These are phyloP conservation scores for Cryptococcus jaspeensis DNA, from an alignment of 1,284 basidiomycete species.

Conservation along the genomic window DNA sequence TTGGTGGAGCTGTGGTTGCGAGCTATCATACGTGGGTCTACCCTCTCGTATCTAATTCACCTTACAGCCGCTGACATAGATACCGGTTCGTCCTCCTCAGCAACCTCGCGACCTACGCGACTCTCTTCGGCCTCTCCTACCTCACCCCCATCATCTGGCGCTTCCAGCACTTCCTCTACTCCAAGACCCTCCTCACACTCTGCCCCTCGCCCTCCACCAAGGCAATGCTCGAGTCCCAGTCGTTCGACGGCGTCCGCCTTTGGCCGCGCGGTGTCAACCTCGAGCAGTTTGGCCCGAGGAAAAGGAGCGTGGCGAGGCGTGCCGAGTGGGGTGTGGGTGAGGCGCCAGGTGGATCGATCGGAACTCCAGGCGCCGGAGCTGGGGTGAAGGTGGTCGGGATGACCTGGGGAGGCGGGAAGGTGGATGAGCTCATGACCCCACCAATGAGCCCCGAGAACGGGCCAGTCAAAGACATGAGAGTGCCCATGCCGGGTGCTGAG, in stretches of 20 bases:
- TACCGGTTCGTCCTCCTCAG: slow-evolving; percentile 15
- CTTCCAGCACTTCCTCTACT: slow-evolving; percentile 47
- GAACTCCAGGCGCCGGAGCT: slow-evolving; percentile 2
- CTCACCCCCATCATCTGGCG: slow-evolving; percentile 54
- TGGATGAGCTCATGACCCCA: slow-evolving; percentile 44
- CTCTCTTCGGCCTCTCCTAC: slow-evolving; percentile 57
- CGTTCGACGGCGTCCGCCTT: slow-evolving; percentile 55
- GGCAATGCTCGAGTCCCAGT: slow-evolving; percentile 54
- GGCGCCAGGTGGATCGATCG: slow-evolving; percentile 8
- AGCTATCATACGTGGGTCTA: slow-evolving; percentile 57
- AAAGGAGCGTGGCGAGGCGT: slow-evolving; percentile 52
- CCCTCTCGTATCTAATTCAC: background rate
- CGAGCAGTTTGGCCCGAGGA: slow-evolving; percentile 51
- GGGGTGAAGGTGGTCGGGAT: slow-evolving; percentile 26
- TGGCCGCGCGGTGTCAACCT: slow-evolving; percentile 58
- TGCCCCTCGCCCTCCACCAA: slow-evolving; percentile 58
- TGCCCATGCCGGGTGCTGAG: background rate
- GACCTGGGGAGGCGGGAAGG: slow-evolving; percentile 42
- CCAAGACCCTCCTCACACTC: slow-evolving; percentile 53
- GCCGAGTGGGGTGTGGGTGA: slow-evolving; percentile 53
- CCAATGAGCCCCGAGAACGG: slow-evolving; percentile 33
- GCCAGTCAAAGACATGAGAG: slow-evolving; percentile 16
- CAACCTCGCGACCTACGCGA: slow-evolving; percentile 58
- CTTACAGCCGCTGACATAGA: background rate
- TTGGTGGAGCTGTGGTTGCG: slow-evolving; percentile 55